Base-by-base conservation (phyloP, 2,329 filamentous ascomycete species). In the Talaromyces pinophilus region DNA sequence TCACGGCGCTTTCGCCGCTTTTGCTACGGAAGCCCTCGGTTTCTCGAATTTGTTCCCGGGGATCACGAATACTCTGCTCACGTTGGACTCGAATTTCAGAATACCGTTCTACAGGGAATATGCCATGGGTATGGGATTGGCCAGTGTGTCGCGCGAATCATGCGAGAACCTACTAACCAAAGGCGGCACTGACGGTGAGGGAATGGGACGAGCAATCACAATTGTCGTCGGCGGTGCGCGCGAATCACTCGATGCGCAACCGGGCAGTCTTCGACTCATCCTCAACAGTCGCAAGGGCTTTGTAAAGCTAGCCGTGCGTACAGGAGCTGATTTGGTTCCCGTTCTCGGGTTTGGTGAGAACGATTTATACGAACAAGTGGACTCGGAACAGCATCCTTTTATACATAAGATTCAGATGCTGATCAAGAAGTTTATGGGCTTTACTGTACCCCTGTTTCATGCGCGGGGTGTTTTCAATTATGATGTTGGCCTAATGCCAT, bases 391-490 rank as follows among this genome's bases (percentile, higher is more conserved):
- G 38, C 92, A 97, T 74, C 93, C 94, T 1, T 82, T 87, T 67
- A 87, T 98, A 64, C 91, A 94, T 81, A 88, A 87, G 74, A 79
- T 91, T 44, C 95, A 99, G 80, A 88, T 97, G 81, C 81, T 93
- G 33, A 82, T 96, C 65, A 94, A 98, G 79, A 91, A 90, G 71
- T 82, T 90, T 5, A 88, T 96, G 83, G 96, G 96, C 62, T 99
- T 97, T 73, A 98, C 95, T 0, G 85, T 98, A 11, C 93, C 95
- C 0, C 85, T 96, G 33, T 90, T 97, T 73, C 93, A 97, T 77
- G 94, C 93, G 2, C 83, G 93, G 30, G 94, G 94, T 13, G 89
- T 98, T 48, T 97, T 98, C 81, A 99, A 99, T 78, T 98, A 99
- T 76, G 95, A 99, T 77, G 92, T 97, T 15, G 95, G 95, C 3